phyloP scores from a whole-genome alignment of 768 basidiomycete genomes.

The Pilatotrama ljubarskyi region DNA sequence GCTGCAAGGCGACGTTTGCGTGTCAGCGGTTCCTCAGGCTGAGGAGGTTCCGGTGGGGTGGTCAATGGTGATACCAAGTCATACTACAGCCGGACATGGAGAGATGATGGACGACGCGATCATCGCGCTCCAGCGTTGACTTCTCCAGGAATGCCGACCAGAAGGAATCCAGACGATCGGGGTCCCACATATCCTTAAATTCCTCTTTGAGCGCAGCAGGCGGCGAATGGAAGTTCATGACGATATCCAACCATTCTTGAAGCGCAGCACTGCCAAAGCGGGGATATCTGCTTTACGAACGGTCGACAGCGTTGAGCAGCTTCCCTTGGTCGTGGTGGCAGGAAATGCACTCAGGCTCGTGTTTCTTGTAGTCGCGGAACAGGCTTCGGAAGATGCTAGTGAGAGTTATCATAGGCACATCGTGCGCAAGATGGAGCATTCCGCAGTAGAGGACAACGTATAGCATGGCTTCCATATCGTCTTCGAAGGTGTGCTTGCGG shows the following conservation, averaged over 20 bases:
- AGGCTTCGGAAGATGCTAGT: not conserved
- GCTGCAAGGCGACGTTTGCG: not conserved
- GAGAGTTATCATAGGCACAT: not conserved
- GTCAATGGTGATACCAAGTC: not conserved
- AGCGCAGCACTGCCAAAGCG: not conserved
- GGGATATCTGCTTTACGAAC: not conserved
- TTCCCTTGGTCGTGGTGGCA: not conserved
- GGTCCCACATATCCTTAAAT: not conserved
- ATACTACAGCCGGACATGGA: not conserved
- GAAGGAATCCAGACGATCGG: not conserved
- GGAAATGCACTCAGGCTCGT: not conserved
- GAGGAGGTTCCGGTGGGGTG: not conserved
- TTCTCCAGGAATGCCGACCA: not conserved
- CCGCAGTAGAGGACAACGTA: conserved; percentile 11
- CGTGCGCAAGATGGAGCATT: conserved; percentile 1
- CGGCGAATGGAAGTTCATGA: conserved; percentile 1
- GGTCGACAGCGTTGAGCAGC: not conserved
- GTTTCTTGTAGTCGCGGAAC: not conserved
- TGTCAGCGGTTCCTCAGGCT: not conserved
- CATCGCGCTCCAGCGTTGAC: not conserved
- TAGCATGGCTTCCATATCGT: conserved; percentile 16
- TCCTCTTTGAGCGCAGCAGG: not conserved
- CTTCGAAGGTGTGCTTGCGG: not conserved
- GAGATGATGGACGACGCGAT: not conserved
- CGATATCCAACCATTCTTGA: not conserved